Conservation (phyloP, 2,329 filamentous ascomycete species). For the Sclerotinia sclerotiorum region DNA sequence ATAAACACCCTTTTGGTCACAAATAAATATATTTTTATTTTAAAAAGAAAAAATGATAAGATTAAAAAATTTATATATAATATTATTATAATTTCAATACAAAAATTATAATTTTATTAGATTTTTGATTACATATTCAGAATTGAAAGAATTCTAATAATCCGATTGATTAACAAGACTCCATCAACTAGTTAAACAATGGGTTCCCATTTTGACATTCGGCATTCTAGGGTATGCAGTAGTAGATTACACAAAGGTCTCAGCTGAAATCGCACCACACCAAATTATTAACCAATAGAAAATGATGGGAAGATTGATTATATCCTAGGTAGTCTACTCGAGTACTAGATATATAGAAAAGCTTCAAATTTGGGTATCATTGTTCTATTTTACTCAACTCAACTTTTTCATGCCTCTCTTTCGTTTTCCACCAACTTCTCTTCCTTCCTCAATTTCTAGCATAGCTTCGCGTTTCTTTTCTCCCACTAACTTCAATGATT, state of each 20-base stretch:
- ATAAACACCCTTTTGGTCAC: too few species aligned
- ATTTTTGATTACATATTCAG: too few species aligned
- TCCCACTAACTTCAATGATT: slow-evolving; percentile 82
- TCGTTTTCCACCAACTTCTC: slow-evolving; percentile 85
- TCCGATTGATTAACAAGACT: too few species aligned
- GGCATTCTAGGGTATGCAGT: not conserved
- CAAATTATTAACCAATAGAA: not conserved
- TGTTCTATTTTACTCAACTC: not conserved
- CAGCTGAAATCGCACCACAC: not conserved
- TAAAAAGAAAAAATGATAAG: too few species aligned
- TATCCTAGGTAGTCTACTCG: not conserved
- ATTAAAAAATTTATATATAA: too few species aligned
- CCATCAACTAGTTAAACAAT: too few species aligned
- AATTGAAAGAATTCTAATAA: too few species aligned
- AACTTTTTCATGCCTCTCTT: slow-evolving; percentile 60
- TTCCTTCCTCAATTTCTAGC: slow-evolving; percentile 86
- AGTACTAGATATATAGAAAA: not conserved
- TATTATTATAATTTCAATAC: too few species aligned
- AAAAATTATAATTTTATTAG: too few species aligned
- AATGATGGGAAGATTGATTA: not conserved
- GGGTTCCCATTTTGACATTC: too few species aligned
- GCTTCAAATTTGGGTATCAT: slow-evolving; percentile 2
- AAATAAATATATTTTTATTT: too few species aligned
- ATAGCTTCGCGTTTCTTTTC: slow-evolving; percentile 93
- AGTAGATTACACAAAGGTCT: not conserved